These are phyloP conservation scores for Chrysoporthe puriensis DNA, from an alignment of 2,329 filamentous ascomycete genomes.

Conservation along the genomic window DNA sequence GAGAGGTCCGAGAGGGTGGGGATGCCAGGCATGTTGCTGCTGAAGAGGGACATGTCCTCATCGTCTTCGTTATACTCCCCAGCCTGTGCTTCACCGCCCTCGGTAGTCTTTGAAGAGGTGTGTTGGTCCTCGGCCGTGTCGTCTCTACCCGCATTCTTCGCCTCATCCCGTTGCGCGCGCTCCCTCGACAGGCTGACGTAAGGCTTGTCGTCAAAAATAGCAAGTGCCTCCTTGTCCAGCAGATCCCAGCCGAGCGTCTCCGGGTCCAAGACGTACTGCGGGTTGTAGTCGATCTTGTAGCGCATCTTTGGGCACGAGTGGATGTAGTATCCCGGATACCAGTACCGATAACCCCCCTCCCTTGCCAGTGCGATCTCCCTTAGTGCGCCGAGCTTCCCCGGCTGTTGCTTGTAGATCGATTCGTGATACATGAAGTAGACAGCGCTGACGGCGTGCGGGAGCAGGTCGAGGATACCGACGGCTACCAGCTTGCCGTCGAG, in stretches of 20 bases:
- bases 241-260: slow-evolving; percentile 65
- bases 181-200: slow-evolving; percentile 56
- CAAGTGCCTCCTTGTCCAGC: slow-evolving; percentile 56
- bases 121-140: slow-evolving; percentile 33
- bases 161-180: slow-evolving; percentile 32
- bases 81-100: slow-evolving; percentile 20
- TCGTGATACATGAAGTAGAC: slow-evolving; percentile 85
- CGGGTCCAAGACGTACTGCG: slow-evolving; percentile 75
- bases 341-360: slow-evolving; percentile 73
- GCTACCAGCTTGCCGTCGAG: slow-evolving; percentile 77
- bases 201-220: slow-evolving; percentile 54
- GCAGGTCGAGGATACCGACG: slow-evolving; percentile 74
- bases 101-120: background rate
- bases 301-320: slow-evolving; percentile 81
- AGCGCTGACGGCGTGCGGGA: slow-evolving; percentile 77
- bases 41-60: slow-evolving; percentile 52
- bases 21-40: slow-evolving; percentile 69
- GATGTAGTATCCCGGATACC: slow-evolving; percentile 83
- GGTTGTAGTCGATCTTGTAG: slow-evolving; percentile 81
- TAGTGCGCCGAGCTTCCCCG: slow-evolving; percentile 77
- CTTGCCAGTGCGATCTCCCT: slow-evolving; percentile 72
- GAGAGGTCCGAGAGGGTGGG: slow-evolving; percentile 56
- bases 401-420: slow-evolving; percentile 69
- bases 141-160: slow-evolving; percentile 17
- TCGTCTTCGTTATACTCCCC: slow-evolving; percentile 32